Conservation (phyloP, 208 protist species). For the Trypanosoma avium region DNA sequence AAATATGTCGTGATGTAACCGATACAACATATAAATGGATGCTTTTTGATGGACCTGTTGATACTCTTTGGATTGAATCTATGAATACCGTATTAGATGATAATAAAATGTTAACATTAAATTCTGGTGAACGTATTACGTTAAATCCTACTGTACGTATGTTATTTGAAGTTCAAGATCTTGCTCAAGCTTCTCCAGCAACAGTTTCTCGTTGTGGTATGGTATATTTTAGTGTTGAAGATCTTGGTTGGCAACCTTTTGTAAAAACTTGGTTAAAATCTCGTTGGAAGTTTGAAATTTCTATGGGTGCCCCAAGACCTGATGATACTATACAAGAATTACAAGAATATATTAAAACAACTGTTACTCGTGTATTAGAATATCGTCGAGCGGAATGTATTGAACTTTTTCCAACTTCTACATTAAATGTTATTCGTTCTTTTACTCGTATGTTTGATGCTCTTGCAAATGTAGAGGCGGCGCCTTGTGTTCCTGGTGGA, state of each 20-base stretch:
- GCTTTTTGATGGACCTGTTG: conserved; percentile 98
- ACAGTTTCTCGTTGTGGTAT: conserved; percentile 99
- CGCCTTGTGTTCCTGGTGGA: conserved; percentile 60
- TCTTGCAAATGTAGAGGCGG: conserved; percentile 87
- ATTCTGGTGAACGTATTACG: conserved; percentile 97
- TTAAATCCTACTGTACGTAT: conserved; percentile 95
- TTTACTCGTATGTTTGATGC: conserved; percentile 96
- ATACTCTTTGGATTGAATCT: conserved; percentile 99
- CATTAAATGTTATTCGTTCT: conserved; percentile 88
- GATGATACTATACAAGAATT: conserved; percentile 86
- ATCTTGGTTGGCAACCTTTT: conserved; percentile 96
- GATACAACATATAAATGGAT: conserved; percentile 97
- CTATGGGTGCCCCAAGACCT: conserved; percentile 90
- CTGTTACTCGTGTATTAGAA: conserved; percentile 72
- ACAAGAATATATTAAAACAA: conserved; percentile 83
- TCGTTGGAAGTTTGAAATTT: conserved; percentile 79
- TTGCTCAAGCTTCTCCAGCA: conserved; percentile 97
- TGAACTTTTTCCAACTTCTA: conserved; percentile 90
- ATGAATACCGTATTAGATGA: conserved; percentile 99
- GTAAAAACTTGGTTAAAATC: conserved; percentile 93
- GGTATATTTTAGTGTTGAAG: conserved; percentile 96
- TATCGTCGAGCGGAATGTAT: conserved; percentile 82
- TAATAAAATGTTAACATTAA: conserved; percentile 99
- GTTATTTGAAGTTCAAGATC: conserved; percentile 99
- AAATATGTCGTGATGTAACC: conserved; percentile 91